These are phyloP conservation scores for Aspergillus cavernicola DNA, from an alignment of 495 filamentous ascomycete genomes.

Conservation along the genomic window DNA sequence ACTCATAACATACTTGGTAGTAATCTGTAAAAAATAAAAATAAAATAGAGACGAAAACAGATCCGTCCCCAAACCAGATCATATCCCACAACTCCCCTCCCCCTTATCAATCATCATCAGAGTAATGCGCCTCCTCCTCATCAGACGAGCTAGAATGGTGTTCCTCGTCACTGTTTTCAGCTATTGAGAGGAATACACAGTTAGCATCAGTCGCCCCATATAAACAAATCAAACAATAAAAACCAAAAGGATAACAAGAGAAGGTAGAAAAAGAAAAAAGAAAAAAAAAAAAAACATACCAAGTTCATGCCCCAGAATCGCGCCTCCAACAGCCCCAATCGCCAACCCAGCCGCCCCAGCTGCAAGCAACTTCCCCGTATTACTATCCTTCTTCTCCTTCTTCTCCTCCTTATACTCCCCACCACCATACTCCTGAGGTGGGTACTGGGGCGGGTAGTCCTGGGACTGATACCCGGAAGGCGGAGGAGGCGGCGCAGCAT, in stretches of 20 bases:
- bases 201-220: background rate
- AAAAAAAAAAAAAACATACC: constrained; percentile 33
- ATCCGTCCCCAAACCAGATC: no score
- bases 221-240: no score
- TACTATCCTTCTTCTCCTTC: constrained; percentile 40
- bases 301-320: constrained; percentile 50
- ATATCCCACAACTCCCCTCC: no score
- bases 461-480: background rate
- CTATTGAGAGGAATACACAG: background rate
- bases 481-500: background rate
- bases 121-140: constrained; percentile 39
- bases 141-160: background rate
- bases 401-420: constrained; percentile 17
- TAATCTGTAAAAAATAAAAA: no score
- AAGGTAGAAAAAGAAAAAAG: background rate
- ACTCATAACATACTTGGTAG: no score
- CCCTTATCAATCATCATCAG: constrained; percentile 27
- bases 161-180: constrained; percentile 12
- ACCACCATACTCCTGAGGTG: constrained; percentile 12
- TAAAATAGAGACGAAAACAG: no score
- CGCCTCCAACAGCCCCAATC: constrained; percentile 53
- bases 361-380: constrained; percentile 41
- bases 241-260: no score
- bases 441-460: constrained; percentile 1
- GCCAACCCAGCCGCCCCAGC: constrained; percentile 54